phyloP scores from a whole-genome alignment of 2,329 filamentous ascomycete genomes.

The Colletotrichum paranaense region DNA sequence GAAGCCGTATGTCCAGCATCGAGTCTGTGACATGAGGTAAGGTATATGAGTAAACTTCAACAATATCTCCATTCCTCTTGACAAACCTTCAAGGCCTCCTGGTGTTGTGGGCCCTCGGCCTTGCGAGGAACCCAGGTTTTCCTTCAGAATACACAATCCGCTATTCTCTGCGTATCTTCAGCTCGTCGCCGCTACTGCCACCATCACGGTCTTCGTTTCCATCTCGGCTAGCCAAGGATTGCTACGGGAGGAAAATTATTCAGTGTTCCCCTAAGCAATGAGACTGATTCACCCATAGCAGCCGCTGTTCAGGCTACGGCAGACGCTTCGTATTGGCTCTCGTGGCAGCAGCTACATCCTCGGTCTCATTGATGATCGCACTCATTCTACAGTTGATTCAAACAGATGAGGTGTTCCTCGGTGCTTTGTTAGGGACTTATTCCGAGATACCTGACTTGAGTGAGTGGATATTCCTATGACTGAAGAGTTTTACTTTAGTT shows the following conservation, averaged over 20 bases:
- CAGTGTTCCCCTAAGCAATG: neutral
- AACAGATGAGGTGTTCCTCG: neutral
- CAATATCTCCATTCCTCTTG: too few species aligned
- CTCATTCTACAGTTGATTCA: neutral
- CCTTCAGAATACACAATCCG: neutral
- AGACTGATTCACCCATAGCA: neutral
- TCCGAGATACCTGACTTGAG: neutral
- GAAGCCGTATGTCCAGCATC: too few species aligned
- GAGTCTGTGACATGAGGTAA: too few species aligned
- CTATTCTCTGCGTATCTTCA: neutral
- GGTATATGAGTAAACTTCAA: too few species aligned
- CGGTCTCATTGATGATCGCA: neutral
- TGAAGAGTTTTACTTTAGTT: too few species aligned
- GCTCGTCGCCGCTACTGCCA: neutral
- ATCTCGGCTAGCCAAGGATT: neutral
- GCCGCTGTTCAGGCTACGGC: neutral
- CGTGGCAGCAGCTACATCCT: neutral
- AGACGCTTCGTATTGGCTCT: neutral
- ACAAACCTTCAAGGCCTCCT: too few species aligned
- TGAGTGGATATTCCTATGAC: too few species aligned
- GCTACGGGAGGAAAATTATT: neutral
- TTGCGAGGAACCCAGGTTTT: too few species aligned
- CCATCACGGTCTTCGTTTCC: neutral
- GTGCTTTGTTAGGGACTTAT: neutral
- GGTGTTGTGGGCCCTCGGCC: too few species aligned